Evolutionary conservation across 2,329 filamentous ascomycete genomes (phyloP).

Genomic region (Beauveria sp.): DNA sequence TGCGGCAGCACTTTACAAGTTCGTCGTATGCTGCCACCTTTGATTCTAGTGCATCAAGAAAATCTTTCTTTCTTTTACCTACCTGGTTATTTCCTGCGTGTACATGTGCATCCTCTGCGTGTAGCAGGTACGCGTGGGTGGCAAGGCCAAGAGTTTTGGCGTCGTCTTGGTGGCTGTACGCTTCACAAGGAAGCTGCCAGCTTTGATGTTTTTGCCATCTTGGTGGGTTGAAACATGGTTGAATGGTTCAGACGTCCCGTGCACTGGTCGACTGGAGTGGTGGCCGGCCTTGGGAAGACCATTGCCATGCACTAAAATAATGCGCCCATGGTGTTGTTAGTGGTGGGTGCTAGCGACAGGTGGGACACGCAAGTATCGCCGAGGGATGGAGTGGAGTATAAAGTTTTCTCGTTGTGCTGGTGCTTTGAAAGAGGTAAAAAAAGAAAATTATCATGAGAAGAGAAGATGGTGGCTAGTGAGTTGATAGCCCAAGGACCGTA

Average conservation of each 20-base stretch:
- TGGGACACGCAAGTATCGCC: constrained; percentile 2
- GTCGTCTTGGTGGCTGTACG: neutral
- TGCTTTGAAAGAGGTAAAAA: neutral
- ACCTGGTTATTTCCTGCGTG: neutral
- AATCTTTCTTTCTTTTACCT: neutral
- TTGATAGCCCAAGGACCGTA: too few relatives aligned
- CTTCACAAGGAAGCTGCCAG: neutral
- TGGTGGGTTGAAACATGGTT: neutral
- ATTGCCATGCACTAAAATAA: too few relatives aligned
- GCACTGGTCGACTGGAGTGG: too few relatives aligned
- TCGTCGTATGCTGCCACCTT: neutral
- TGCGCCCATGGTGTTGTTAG: neutral
- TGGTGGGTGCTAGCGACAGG: neutral
- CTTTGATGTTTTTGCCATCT: neutral
- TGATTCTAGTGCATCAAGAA: neutral
- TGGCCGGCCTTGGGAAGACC: too few relatives aligned
- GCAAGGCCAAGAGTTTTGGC: neutral
- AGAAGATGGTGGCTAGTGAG: neutral
- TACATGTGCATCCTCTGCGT: neutral
- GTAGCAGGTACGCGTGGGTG: neutral
- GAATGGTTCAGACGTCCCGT: neutral
- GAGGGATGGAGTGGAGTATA: neutral
- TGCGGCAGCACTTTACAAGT: neutral
- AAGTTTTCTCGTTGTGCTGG: neutral
- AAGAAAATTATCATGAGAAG: neutral